Evolutionary conservation across 257 asterid species (phyloP).

Genomic region (Solanum habrochaites): DNA sequence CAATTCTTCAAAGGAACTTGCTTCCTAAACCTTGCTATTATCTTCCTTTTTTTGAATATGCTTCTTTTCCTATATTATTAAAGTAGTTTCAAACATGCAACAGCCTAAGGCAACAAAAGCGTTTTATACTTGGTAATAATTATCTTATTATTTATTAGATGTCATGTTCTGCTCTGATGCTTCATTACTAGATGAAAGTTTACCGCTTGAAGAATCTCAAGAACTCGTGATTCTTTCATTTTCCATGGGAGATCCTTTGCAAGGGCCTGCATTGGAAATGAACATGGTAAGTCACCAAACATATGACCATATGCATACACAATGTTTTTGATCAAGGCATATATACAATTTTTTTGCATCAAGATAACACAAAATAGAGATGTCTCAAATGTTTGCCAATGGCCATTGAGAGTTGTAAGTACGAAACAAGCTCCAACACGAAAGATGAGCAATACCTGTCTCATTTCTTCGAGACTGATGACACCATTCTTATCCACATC

Average conservation of each 20-base stretch:
- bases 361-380: neutral
- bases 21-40: neutral
- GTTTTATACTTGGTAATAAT: neutral
- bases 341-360: neutral
- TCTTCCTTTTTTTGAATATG: neutral
- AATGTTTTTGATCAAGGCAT: neutral
- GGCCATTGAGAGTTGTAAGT: neutral
- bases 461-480: constrained; percentile 86
- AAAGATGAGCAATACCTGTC: constrained; percentile 42
- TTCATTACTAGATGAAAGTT: neutral
- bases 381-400: neutral
- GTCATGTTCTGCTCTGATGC: neutral
- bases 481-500: constrained; percentile 78
- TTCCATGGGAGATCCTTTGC: constrained; percentile 89
- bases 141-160: neutral
- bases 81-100: neutral
- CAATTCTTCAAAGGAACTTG: neutral
- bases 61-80: neutral
- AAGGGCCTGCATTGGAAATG: constrained; percentile 42
- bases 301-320: neutral
- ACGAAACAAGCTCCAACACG: neutral
- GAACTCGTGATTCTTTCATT: constrained; percentile 70
- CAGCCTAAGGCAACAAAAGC: neutral
- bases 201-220: constrained; percentile 86
- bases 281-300: neutral